A percentile compares a stretch with the other conserved stretches of the same genome.
Conservation (phyloP, 139 green algal species). For the Asterochloris sp. region DNA sequence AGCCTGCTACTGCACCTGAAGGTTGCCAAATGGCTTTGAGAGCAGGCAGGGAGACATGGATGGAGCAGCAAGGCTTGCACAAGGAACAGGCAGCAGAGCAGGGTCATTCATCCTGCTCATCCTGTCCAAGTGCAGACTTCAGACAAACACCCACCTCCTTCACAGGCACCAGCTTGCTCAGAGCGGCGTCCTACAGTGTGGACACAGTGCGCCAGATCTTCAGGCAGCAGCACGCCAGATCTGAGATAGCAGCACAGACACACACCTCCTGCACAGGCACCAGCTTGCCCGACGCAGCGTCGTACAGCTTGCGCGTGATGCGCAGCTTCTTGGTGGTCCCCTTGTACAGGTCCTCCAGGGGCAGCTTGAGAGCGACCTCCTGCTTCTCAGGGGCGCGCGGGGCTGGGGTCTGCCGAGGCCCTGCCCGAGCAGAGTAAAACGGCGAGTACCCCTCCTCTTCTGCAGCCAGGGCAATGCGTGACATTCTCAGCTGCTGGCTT, state of each 20-base stretch:
- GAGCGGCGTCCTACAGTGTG: too few species aligned
- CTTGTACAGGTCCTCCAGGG: conserved; percentile 78
- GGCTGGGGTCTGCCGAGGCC: neutral
- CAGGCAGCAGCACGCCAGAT: too few species aligned
- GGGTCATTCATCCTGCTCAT: too few species aligned
- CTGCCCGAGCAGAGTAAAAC: too few species aligned
- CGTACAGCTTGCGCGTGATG: conserved; percentile 32
- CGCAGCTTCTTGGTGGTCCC: conserved; percentile 48
- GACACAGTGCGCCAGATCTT: too few species aligned
- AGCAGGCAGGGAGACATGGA: too few species aligned
- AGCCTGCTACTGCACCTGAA: too few species aligned
- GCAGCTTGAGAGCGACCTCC: conserved; percentile 18
- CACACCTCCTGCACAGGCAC: conserved; percentile 51
- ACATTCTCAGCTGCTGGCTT: neutral
- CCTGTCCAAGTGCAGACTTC: too few species aligned
- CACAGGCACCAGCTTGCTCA: neutral
- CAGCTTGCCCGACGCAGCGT: conserved; percentile 15
- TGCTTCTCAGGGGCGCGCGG: neutral
- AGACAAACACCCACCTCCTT: neutral
- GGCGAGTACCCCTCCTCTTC: neutral
- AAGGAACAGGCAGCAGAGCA: too few species aligned
- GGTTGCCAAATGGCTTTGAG: too few species aligned
- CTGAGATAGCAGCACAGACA: neutral
- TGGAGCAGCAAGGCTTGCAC: too few species aligned
- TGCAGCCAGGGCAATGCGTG: neutral